These are phyloP conservation scores for Monosporascus ibericus DNA, from an alignment of 2,329 filamentous ascomycete species.

Conservation along the genomic window DNA sequence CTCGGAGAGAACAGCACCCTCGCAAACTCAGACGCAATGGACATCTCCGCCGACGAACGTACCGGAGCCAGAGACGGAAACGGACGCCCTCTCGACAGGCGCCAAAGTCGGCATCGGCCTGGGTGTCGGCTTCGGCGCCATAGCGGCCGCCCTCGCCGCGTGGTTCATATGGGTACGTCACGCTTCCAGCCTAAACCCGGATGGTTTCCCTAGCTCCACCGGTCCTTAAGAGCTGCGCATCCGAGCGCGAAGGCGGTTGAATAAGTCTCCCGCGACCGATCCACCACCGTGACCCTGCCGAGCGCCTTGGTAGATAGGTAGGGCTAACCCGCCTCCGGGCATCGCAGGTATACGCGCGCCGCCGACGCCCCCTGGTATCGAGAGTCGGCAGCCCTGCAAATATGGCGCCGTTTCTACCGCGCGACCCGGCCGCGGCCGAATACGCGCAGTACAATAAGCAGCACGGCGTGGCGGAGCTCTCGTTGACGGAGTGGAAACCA, in stretches of 20 bases:
- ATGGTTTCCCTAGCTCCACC: neutral
- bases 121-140: slow-evolving; percentile 25
- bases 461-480: slow-evolving; percentile 14
- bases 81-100: slow-evolving; percentile 25
- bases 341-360: neutral
- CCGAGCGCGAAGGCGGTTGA: too few species aligned
- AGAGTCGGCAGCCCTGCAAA: neutral
- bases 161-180: slow-evolving; percentile 25
- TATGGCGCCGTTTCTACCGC: neutral
- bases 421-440: slow-evolving; percentile 2
- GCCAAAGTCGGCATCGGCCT: slow-evolving; percentile 35
- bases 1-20: slow-evolving; percentile 8
- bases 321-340: neutral
- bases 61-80: slow-evolving; percentile 5
- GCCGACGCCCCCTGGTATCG: neutral
- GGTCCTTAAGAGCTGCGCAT: neutral
- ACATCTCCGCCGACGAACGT: slow-evolving; percentile 7
- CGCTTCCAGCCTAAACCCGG: slow-evolving; percentile 6
- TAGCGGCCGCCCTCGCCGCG: slow-evolving; percentile 14
- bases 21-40: slow-evolving; percentile 2
- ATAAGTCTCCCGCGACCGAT: neutral
- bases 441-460: slow-evolving; percentile 20
- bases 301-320: neutral
- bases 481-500: slow-evolving; percentile 7
- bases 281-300: neutral